Evolutionary conservation across 345 rosid genomes (phyloP).

Genomic region (Alliaria petiolata): DNA sequence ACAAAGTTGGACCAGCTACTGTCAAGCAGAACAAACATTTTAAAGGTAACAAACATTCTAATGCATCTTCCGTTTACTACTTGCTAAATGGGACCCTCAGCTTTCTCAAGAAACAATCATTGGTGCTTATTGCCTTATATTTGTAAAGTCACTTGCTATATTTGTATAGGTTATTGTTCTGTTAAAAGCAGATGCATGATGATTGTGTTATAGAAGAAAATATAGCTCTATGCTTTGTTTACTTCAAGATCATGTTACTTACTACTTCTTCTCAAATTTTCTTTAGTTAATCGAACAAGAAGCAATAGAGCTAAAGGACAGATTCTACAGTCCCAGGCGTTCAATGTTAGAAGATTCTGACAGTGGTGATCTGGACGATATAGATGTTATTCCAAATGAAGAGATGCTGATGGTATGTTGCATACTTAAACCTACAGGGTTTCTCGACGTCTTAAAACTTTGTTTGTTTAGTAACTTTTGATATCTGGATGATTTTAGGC

Average conservation of each 20-base stretch:
- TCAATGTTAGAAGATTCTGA: constrained; percentile 79
- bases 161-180: neutral
- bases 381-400: constrained; percentile 91
- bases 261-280: neutral
- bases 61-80: neutral
- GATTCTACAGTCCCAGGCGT: constrained; percentile 69
- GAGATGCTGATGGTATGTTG: constrained; percentile 80
- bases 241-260: neutral
- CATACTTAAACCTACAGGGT: constrained; percentile 8
- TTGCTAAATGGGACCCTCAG: neutral
- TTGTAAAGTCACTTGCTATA: neutral
- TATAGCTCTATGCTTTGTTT: neutral
- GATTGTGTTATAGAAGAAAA: neutral
- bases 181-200: constrained; percentile 6
- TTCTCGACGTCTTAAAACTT: neutral
- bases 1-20: constrained; percentile 64
- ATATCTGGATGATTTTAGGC: constrained; percentile 52
- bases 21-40: constrained; percentile 66
- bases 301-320: constrained; percentile 77
- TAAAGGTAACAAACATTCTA: constrained; percentile 52
- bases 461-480: constrained; percentile 7
- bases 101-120: neutral
- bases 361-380: constrained; percentile 81
- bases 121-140: neutral
- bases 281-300: constrained; percentile 78